These are phyloP conservation scores for Penicillium sclerotiorum DNA, from an alignment of 2,329 filamentous ascomycete genomes.

Conservation along the genomic window DNA sequence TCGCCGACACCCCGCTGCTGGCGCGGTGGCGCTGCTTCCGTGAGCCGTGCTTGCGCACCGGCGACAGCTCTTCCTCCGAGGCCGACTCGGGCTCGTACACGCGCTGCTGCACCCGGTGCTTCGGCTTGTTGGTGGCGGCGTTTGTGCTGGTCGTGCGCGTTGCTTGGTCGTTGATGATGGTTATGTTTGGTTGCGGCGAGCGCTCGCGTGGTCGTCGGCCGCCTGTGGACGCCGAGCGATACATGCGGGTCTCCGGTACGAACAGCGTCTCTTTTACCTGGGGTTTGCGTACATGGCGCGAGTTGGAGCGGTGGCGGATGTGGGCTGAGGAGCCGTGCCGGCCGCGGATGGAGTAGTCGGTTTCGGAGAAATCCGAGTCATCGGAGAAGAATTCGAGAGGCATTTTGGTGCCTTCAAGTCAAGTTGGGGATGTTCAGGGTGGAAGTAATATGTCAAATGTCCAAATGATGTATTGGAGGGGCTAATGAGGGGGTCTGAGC, in stretches of 20 bases:
- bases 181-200: conserved; percentile 22
- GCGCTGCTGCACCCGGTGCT: conserved; percentile 21
- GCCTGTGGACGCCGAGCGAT: conserved; percentile 42
- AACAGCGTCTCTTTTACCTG: neutral
- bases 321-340: conserved; percentile 23
- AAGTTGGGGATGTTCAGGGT: neutral
- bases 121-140: conserved; percentile 30
- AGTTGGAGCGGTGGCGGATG: conserved; percentile 35
- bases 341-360: conserved; percentile 36
- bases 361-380: conserved; percentile 39
- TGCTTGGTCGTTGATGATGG: conserved; percentile 41
- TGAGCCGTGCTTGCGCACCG: conserved; percentile 13
- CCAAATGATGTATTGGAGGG: neutral
- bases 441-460: neutral
- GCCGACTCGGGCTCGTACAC: conserved; percentile 23
- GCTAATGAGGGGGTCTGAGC: conserved; percentile 1
- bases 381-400: conserved; percentile 24
- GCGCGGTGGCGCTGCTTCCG: conserved; percentile 7
- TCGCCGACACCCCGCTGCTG: neutral
- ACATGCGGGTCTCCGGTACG: conserved; percentile 23
- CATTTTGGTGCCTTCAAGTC: conserved; percentile 13
- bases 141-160: conserved; percentile 27
- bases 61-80: conserved; percentile 29
- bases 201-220: conserved; percentile 29
- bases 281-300: conserved; percentile 32